Percentiles rank a stretch among this genome's conserved stretches.
Evolutionary conservation across 2,329 filamentous ascomycete species (phyloP).

Genomic region (Helotiales sp.): DNA sequence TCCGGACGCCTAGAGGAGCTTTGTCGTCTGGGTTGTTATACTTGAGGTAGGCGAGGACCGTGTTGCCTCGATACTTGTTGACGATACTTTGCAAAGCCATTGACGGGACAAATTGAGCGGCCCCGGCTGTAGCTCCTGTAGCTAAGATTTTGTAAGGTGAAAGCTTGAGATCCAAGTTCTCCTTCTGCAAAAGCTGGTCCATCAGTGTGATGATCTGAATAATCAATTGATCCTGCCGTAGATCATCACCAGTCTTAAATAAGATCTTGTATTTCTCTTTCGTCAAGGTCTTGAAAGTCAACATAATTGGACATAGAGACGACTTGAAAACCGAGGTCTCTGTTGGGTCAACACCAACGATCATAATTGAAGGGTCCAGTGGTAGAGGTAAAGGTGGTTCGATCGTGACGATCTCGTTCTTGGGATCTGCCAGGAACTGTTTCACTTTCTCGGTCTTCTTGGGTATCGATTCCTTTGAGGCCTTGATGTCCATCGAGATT

Average conservation of each 20-base stretch:
- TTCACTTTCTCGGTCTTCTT: slow-evolving; percentile 85
- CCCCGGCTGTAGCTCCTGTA: slow-evolving; percentile 84
- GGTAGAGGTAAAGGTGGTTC: slow-evolving; percentile 86
- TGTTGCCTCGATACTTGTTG: slow-evolving; percentile 73
- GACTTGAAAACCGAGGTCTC: slow-evolving; percentile 95
- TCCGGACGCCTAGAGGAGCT: slow-evolving; percentile 81
- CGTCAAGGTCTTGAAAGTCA: slow-evolving; percentile 81
- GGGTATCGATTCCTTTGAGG: slow-evolving; percentile 68
- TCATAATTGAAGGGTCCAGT: slow-evolving; percentile 78
- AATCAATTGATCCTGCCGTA: slow-evolving; percentile 94
- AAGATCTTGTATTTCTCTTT: slow-evolving; percentile 85
- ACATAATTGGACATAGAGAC: slow-evolving; percentile 84
- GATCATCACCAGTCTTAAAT: slow-evolving; percentile 95
- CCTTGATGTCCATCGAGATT: slow-evolving; percentile 85
- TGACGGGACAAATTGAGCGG: slow-evolving; percentile 90
- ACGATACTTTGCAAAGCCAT: slow-evolving; percentile 81
- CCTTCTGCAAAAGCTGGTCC: slow-evolving; percentile 92
- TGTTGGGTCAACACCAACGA: slow-evolving; percentile 79
- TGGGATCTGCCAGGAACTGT: slow-evolving; percentile 80
- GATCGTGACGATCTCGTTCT: slow-evolving; percentile 82
- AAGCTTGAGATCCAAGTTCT: slow-evolving; percentile 92
- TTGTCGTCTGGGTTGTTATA: slow-evolving; percentile 85
- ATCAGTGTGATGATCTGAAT: slow-evolving; percentile 98
- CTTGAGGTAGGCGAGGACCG: slow-evolving; percentile 79
- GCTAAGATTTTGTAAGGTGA: slow-evolving; percentile 96